phyloP scores from a whole-genome alignment of 2,329 filamentous ascomycete species.

The Phaeophleospora eucalypticola region DNA sequence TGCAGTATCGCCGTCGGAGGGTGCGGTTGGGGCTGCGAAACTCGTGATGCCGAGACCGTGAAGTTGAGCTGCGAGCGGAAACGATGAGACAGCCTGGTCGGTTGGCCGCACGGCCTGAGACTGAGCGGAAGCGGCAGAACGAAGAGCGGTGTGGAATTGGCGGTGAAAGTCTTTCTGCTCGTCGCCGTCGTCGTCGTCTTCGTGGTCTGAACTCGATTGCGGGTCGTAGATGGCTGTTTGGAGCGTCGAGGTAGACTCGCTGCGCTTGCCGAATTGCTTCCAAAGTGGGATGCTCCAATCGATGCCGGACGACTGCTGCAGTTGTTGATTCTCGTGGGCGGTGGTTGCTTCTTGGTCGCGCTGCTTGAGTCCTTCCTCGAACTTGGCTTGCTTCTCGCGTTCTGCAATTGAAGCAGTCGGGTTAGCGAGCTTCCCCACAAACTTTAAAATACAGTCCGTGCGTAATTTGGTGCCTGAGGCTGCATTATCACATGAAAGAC shows the following conservation, averaged over 20 bases:
- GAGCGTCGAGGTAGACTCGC: background rate
- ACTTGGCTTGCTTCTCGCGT: background rate
- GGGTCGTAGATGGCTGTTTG: background rate
- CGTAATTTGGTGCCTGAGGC: conserved; percentile 2
- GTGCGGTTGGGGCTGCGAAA: too few species aligned
- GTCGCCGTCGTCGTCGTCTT: conserved; percentile 38
- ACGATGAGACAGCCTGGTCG: background rate
- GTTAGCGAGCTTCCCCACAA: conserved; percentile 39
- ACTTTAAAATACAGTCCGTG: background rate
- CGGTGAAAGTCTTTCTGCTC: too few species aligned
- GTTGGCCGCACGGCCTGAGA: background rate
- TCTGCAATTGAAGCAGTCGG: conserved; percentile 33
- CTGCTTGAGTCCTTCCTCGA: background rate
- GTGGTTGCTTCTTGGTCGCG: too few species aligned
- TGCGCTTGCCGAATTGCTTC: background rate
- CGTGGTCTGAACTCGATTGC: conserved; percentile 45
- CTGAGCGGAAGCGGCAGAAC: background rate
- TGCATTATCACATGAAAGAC: background rate
- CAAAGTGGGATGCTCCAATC: background rate
- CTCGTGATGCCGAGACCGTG: too few species aligned
- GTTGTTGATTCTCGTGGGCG: too few species aligned
- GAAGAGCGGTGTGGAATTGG: conserved; percentile 53
- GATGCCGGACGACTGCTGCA: background rate
- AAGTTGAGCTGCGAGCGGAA: background rate
- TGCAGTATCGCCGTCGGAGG: too few species aligned